These are phyloP conservation scores for Ogataea hybrid DNA, from an alignment of 1,139 yeast species.

Conservation along the genomic window DNA sequence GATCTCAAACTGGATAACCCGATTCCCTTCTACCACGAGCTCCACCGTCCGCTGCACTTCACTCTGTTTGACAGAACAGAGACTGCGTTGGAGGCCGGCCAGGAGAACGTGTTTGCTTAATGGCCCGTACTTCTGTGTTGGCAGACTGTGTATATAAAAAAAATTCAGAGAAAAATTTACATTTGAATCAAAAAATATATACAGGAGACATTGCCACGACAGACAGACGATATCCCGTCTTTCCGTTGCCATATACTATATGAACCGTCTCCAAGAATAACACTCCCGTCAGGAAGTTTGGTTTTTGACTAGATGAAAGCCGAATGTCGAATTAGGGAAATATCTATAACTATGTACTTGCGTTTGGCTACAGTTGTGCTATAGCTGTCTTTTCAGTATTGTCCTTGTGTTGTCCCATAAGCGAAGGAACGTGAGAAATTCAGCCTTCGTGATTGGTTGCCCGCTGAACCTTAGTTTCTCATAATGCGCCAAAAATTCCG, in stretches of 20 bases:
- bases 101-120: slow-evolving; percentile 62
- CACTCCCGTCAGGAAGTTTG: slow-evolving; percentile 61
- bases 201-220: slow-evolving; percentile 72
- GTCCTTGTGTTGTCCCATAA: slow-evolving; percentile 28
- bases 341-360: slow-evolving; percentile 26
- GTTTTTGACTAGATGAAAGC: slow-evolving; percentile 46
- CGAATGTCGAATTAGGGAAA: slow-evolving; percentile 67
- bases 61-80: slow-evolving; percentile 63
- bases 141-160: slow-evolving; percentile 7
- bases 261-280: slow-evolving; percentile 47
- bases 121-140: slow-evolving; percentile 2
- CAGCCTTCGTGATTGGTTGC: slow-evolving; percentile 53
- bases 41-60: slow-evolving; percentile 89
- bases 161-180: slow-evolving; percentile 6
- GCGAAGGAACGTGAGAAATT: slow-evolving; percentile 59
- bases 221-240: slow-evolving; percentile 59
- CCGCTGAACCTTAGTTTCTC: slow-evolving; percentile 73
- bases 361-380: neutral
- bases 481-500: slow-evolving; percentile 53
- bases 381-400: slow-evolving; percentile 1
- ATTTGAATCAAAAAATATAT: slow-evolving; percentile 53
- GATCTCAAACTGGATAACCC: slow-evolving; percentile 78
- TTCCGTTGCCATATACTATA: slow-evolving; percentile 59
- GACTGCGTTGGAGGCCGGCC: slow-evolving; percentile 59
- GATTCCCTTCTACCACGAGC: slow-evolving; percentile 73